Evolutionary conservation across 2,329 filamentous ascomycete genomes (phyloP), one percentile per base, ranked within the genome.

Genomic region (Xylaria polymorpha): DNA sequence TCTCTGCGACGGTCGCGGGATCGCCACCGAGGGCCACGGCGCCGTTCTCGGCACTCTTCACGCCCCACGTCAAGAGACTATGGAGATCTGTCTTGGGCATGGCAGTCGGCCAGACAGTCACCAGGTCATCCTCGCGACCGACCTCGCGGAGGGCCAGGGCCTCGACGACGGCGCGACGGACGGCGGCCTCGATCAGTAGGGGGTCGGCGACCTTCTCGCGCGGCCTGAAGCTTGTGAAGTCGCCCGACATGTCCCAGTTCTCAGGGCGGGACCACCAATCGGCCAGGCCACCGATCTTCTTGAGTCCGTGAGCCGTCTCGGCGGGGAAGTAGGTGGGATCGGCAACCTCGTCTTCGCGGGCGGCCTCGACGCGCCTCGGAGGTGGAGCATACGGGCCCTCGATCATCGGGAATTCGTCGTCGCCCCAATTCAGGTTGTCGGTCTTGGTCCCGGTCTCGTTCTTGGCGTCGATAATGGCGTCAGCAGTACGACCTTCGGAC

Each of bases 201-300:
- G 80, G 76, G 39, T 88, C 84, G 35, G 77, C 76, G 9, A 85
- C 79, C 74, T 81, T 83, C 1, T 78, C 74, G 6, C 73, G 66
- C 43, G 79, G 78, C 62, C 74, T 74, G 72, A 88, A 89, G 1
- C 82, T 80, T 18, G 74, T 74, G 70, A 86, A 84, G 58, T 81
- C 74, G 73, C 82, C 83, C 67, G 82, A 81, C 44, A 79, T 66
- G 56, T 80, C 80, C 86, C 87, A 89, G 74, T 88, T 82, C n/a
- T 81, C 80, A n/a, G 80, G 78, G 61, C 81, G 77, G 8, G 87
- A 82, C 86, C 87, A 90, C 87, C 86, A 90, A 32, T 78, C 79
- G 41, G 79, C 79, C 44, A 87, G 68, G 0, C 83, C 80, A 48
- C 82, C 83, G 14, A 88, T 82, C 59, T 83, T 79, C 69, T 85